Conservation (phyloP, 306 rosid genomes). For the Vigna mungo region DNA sequence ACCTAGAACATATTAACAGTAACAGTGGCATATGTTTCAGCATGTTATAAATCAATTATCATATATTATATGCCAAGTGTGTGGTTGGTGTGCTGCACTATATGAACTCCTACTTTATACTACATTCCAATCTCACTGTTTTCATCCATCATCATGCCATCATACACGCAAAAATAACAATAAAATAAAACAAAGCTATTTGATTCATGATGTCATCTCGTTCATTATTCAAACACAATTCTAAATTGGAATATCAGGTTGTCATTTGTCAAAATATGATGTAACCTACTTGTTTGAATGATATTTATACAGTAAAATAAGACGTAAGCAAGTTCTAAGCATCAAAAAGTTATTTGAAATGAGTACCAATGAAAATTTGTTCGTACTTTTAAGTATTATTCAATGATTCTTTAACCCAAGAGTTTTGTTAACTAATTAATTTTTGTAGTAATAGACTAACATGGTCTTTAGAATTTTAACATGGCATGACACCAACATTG, state of each 20-base stretch:
- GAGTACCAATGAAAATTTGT: too few relatives aligned
- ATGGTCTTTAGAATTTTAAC: too few relatives aligned
- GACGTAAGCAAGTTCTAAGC: too few relatives aligned
- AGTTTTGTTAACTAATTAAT: too few relatives aligned
- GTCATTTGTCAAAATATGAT: conserved; percentile 44
- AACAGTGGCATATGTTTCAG: conserved; percentile 46
- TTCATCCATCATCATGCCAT: not conserved
- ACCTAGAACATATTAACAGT: conserved; percentile 15
- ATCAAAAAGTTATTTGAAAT: too few relatives aligned
- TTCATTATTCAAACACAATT: conserved; percentile 2
- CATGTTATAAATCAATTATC: conserved; percentile 29
- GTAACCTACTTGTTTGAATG: not conserved
- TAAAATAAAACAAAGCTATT: not conserved
- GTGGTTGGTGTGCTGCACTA: conserved; percentile 29
- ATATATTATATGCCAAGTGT: conserved; percentile 26
- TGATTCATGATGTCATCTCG: conserved; percentile 12
- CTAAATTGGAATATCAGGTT: conserved; percentile 39
- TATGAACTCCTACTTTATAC: conserved; percentile 13
- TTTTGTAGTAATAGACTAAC: too few relatives aligned
- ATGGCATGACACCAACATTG: too few relatives aligned
- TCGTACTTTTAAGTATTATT: too few relatives aligned
- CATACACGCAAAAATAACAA: not conserved
- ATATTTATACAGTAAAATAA: too few relatives aligned
- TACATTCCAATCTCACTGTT: conserved; percentile 27
- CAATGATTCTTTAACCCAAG: too few relatives aligned